Base-by-base conservation (phyloP, 2,329 filamentous ascomycete genomes). In the Sporothrix brasiliensis region DNA sequence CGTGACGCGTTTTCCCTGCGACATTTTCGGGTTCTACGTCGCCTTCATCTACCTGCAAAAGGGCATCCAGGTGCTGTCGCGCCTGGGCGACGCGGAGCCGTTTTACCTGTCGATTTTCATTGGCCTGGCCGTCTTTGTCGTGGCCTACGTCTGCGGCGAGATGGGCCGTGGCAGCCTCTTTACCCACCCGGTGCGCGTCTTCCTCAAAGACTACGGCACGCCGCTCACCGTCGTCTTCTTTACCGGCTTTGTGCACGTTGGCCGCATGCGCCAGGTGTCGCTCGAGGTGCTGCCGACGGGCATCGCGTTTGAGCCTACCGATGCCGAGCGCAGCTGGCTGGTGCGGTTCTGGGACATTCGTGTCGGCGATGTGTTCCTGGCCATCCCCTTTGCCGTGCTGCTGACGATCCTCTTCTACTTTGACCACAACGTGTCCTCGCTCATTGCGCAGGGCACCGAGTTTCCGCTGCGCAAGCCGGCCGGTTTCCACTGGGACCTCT, bases 11-110 rank as follows among this genome's bases (percentile, higher is more conserved):
- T 97, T 97, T 78, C 93, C 92, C 30, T 97, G 93, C 80, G 93
- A 97, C 79, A 95, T 94, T 76, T 97, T 97, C 75, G 93, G 93
- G 67, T 96, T 97, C 81, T 97, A 97, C 78, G 93, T 97, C 63
- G 93, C 93, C 70, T 93, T 92, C 77, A 94, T 97, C 79, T 97
- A 97, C 78, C 84, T 97, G 24, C 92, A 97, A 77, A 97, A 97
- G 80, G 93, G 93, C 19, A 90, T 97, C 73, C 92, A 97, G 79
- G 92, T 96, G 16, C 85, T 97, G 24, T 90, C 89, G 56, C 86
- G 90, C 14, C 91, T 96, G 76, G 93, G 91, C 79, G 77, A 83
- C 78, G 79, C 83, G 74, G 85, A 83, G 65, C 86, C 91, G 77
- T 83, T 95, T 82, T 97, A 96, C 77, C 86, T 97, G 34, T 93